phyloP scores from a whole-genome alignment of 1,139 yeast species.

The Hemisphaericaspora xylanilytica region DNA sequence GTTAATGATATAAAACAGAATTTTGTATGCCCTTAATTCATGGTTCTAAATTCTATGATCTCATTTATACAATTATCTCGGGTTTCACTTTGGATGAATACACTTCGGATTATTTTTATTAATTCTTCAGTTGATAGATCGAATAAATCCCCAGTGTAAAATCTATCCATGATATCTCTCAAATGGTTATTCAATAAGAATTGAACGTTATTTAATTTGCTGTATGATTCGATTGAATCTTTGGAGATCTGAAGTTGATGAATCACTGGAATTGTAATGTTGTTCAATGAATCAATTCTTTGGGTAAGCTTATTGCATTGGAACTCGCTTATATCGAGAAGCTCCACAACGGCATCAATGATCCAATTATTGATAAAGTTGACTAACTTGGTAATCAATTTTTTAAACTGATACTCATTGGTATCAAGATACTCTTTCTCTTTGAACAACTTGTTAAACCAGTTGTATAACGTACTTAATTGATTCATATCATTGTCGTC shows the following conservation, averaged over 20 bases:
- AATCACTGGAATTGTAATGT: conserved; percentile 19
- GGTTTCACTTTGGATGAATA: conserved; percentile 71
- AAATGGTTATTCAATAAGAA: conserved; percentile 54
- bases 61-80: conserved; percentile 63
- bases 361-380: conserved; percentile 33
- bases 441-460: conserved; percentile 26
- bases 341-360: conserved; percentile 24
- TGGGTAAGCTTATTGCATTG: conserved; percentile 32
- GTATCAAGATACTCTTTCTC: conserved; percentile 24
- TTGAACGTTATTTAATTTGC: conserved; percentile 44
- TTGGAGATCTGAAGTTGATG: conserved; percentile 16
- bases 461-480: conserved; percentile 21
- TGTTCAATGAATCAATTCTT: conserved; percentile 23
- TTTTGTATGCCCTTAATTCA: conserved; percentile 7
- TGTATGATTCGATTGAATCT: conserved; percentile 28
- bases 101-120: conserved; percentile 48
- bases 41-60: conserved; percentile 37
- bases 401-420: conserved; percentile 28
- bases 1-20: background rate
- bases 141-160: conserved; percentile 70
- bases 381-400: conserved; percentile 25
- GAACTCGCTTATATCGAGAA: conserved; percentile 37
- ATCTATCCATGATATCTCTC: conserved; percentile 66
- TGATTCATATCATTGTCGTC: conserved; percentile 24
- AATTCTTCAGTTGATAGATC: conserved; percentile 71